phyloP scores from a whole-genome alignment of 208 protist species.

The Borovskyia barvae region DNA sequence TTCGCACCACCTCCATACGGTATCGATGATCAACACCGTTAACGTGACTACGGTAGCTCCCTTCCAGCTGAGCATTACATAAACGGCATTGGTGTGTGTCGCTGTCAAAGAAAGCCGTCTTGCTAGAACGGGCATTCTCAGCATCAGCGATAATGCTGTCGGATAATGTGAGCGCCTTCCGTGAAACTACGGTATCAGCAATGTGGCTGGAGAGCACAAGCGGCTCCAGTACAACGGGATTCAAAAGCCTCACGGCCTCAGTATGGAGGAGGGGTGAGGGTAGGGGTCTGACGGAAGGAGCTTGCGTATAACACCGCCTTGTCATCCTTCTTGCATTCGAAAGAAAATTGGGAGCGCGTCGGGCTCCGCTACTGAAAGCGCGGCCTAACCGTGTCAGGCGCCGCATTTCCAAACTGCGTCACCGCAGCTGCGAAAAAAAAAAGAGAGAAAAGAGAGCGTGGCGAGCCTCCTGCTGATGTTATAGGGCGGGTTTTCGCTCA shows the following conservation, averaged over 20 bases:
- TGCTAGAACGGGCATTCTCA: slow-evolving; percentile 1
- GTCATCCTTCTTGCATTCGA: no score
- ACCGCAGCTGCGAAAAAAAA: not conserved
- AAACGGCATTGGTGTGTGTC: slow-evolving; percentile 29
- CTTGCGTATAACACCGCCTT: no score
- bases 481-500: not conserved
- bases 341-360: no score
- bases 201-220: no score
- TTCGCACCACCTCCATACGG: slow-evolving; percentile 56
- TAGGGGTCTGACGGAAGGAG: no score
- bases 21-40: slow-evolving; percentile 42
- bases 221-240: not conserved
- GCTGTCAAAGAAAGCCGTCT: slow-evolving; percentile 30
- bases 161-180: not conserved
- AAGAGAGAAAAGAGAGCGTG: not conserved
- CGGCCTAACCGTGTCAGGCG: no score
- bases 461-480: no score
- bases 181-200: slow-evolving; percentile 5
- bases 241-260: no score
- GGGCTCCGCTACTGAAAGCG: no score
- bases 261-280: no score
- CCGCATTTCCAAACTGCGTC: no score
- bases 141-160: slow-evolving; percentile 5
- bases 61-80: slow-evolving; percentile 30
- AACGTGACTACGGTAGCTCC: slow-evolving; percentile 37